These are phyloP conservation scores for Oryza brachyantha DNA, from an alignment of 176 grass and related monocot species.

Conservation along the genomic window DNA sequence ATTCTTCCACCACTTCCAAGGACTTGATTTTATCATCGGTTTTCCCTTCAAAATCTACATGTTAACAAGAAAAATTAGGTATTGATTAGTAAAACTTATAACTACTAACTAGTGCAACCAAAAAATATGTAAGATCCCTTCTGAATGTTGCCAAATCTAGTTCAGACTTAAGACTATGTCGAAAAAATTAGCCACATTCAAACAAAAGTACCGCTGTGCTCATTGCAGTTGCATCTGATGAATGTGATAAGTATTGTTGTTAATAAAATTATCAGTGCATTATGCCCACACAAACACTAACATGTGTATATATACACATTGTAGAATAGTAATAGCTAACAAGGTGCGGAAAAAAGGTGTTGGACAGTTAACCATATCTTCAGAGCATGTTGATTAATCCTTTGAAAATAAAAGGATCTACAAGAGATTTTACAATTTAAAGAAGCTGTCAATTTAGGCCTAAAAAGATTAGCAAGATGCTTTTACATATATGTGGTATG, in stretches of 20 bases:
- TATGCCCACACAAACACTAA: not conserved
- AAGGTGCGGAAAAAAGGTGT: not conserved
- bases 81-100: not conserved
- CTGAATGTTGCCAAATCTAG: not conserved
- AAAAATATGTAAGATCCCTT: not conserved
- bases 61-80: constrained; percentile 28
- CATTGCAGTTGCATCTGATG: not conserved
- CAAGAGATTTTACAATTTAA: not conserved
- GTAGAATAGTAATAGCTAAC: not conserved
- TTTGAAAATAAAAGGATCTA: not conserved
- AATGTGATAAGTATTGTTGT: not conserved
- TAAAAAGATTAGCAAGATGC: not conserved
- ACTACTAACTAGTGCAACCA: not conserved
- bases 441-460: not conserved
- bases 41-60: constrained; percentile 83
- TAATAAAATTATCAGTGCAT: not conserved
- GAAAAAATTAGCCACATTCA: not conserved
- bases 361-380: not conserved
- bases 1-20: constrained; percentile 67
- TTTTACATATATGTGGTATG: not conserved
- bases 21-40: constrained; percentile 80
- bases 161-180: not conserved
- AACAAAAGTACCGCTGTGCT: not conserved
- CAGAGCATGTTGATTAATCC: not conserved
- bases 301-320: not conserved